Base-by-base conservation (phyloP, 2,329 filamentous ascomycete genomes). In the Colletotrichum tabaci region DNA sequence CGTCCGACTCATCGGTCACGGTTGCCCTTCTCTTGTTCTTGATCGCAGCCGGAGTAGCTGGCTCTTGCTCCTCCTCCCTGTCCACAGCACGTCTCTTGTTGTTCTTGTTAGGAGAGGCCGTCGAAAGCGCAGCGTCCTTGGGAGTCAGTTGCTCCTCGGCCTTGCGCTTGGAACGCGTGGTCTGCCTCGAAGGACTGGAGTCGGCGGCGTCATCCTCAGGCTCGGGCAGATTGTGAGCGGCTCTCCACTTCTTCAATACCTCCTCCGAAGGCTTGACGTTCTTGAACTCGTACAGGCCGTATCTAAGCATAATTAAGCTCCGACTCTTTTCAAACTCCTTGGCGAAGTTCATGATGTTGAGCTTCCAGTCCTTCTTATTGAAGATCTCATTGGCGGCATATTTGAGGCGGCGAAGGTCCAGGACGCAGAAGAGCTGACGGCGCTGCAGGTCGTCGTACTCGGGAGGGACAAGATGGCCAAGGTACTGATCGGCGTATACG, bases 301-400 rank as follows among this genome's bases (percentile, higher is more conserved):
- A 91, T 58, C 88, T 87, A 67, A 91, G 77, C 80, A 91, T 86
- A 68, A 91, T 90, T 53, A 91, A 81, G 74, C 88, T 89, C 60
- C 89, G 84, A 76, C 88, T 90, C 82, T 91, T 91, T 77, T 91
- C 89, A 72, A 89, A 91, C 77, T 90, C 89, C 77, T 90, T 91
- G 49, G 89, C 88, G 69, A 91, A 91, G 77, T 90, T 90, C 74
- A 88, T 78, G 21, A 90, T 86, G 74, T 91, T 91, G 64, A 91
- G 79, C 79, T 89, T 89, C 89, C 89, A 91, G 74, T 89, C 88
- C 77, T 90, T 90, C 77, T 86, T 87, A 21, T 81, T 77, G 70
- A 90, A 91, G 18, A 91, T 88, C 75, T 90, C 88, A 74, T 90
- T 85, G 38, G 89, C 88, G 7, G 88, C 87, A 75, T 90, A 89